Evolutionary conservation across 352 stramenopile species (phyloP).

Genomic region (Pythium sp.): DNA sequence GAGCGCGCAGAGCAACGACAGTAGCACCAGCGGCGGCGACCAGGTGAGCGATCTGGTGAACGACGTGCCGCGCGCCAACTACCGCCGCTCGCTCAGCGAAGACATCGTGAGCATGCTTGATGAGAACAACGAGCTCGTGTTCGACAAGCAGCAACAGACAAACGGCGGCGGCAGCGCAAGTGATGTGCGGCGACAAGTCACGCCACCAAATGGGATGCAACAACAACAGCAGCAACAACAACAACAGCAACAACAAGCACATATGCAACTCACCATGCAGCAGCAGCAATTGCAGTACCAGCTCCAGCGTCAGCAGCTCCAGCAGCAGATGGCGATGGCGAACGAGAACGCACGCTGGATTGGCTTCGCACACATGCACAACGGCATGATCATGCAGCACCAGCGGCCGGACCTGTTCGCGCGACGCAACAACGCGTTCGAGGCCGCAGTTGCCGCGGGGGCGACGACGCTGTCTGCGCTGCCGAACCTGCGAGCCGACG

Average conservation of each 20-base stretch:
- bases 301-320: conserved; percentile 20
- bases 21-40: conserved; percentile 10
- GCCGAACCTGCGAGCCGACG: conserved; percentile 20
- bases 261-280: conserved; percentile 15
- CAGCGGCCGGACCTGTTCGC: conserved; percentile 18
- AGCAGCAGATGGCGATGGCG: conserved; percentile 20
- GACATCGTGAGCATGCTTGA: conserved; percentile 79
- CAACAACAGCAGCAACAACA: neutral
- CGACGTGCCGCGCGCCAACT: conserved; percentile 28
- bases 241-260: conserved; percentile 15
- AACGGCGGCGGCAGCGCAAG: conserved; percentile 14
- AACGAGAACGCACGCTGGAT: conserved; percentile 19
- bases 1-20: conserved; percentile 19
- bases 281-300: conserved; percentile 14
- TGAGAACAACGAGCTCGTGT: conserved; percentile 39
- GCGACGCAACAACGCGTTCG: conserved; percentile 23
- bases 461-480: conserved; percentile 40
- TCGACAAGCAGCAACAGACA: conserved; percentile 26
- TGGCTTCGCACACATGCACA: conserved; percentile 5
- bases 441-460: conserved; percentile 30
- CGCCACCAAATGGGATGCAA: conserved; percentile 16
- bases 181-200: conserved; percentile 11
- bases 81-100: conserved; percentile 67
- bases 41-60: conserved; percentile 13
- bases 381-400: conserved; percentile 14